Base-by-base conservation (phyloP, 2,329 filamentous ascomycete genomes). In the Coniochaeta sp. region DNA sequence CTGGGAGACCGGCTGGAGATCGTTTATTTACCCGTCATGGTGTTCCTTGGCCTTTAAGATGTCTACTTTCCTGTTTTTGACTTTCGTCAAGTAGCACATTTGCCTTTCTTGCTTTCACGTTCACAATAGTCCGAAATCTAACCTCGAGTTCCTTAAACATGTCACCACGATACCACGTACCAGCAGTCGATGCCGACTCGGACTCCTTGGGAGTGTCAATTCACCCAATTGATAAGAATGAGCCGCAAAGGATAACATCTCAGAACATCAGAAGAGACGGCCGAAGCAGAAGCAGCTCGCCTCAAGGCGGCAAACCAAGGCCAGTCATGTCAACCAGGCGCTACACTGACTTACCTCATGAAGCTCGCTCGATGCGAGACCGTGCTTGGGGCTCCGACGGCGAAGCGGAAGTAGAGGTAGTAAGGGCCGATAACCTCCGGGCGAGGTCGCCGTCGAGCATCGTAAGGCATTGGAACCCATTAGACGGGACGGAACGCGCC, bases 21-120 rank as follows among this genome's bases (percentile, higher is more conserved):
- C 60, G 33, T 63, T 59, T 14, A 67, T 52, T 52, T 52, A 68
- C 28, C 62, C 34, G 28, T 55, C 36, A 26, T 57, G 64, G 57
- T 65, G 61, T 43, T 47, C 34, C 58, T 6, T 54, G 17, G 6
- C 24, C 52, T 5, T 9, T 22, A n/a, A 43, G 43, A 38, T 36
- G 55, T n/a, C 47, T 8, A 14, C 31, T 12, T 16, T 28, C 22
- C 47, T 12, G 22, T 22, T 14, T 26, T 12, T 47, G 19, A 6
- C 8, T 14, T 47, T 9, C 26, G 11, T 17, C 43, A 17, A 24
- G 4, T 47, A 40, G 6, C 6, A 47, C 2, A 47, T 47, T n/a
- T 9, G 28, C 28, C 28, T 31, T 31, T 9, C 5, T 31, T 47
- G 9, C 22, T 47, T 26, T 47, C 43, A 36, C 16, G 19, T 47